Evolutionary conservation across 495 filamentous ascomycete species (phyloP), one percentile per base, ranked within the genome.

Genomic region (Echria macrotheca): DNA sequence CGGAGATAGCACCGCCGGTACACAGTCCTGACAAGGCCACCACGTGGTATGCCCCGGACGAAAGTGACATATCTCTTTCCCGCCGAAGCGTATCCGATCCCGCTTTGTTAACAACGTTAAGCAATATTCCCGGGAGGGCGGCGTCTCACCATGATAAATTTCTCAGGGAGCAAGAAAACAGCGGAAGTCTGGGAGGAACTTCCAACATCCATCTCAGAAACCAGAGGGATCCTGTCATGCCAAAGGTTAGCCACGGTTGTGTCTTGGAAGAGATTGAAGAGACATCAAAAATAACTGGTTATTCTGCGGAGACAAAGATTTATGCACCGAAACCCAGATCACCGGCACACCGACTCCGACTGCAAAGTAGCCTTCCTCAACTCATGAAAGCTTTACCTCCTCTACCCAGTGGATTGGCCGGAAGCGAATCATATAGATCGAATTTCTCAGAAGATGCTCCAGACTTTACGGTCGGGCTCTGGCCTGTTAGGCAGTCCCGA

Each of bases 381-480:
- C 57, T 77, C 31, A 75, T 77, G 71, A 75, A 76, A 50, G 65
- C 70, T 23, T 52, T 76, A 22, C 73, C 72, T n/a, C 59, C 69
- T 17, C 28, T 76, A 23, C 68, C 71, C 14, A 57, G 58, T 44
- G 38, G 37, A 15, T 35, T 51, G 4, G 33, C 25, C 21, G 40
- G 49, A 25, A 60, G 48, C 36, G 51, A 52, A 19, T 41, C 35
- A 8, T 52, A 25, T 4, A 12, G 46, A 43, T 29, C 23, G 36
- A 43, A 37, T 12, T 9, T 29, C 14, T 47, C 33, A 1, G 10
- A 9, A 15, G 28, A 42, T 8, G 45, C 25, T 21, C 31, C 31
- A n/a, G 33, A 41, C n/a, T 15, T 38, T 5, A 15, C 39, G 6
- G 23, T 28, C 12, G 18, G 24, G 2, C 43, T 43, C 21, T 43